A percentile compares a stretch with the other conserved stretches of the same genome.
Evolutionary conservation across 2,329 filamentous ascomycete species (phyloP).

Genomic region (Aspergillus brasiliensis): DNA sequence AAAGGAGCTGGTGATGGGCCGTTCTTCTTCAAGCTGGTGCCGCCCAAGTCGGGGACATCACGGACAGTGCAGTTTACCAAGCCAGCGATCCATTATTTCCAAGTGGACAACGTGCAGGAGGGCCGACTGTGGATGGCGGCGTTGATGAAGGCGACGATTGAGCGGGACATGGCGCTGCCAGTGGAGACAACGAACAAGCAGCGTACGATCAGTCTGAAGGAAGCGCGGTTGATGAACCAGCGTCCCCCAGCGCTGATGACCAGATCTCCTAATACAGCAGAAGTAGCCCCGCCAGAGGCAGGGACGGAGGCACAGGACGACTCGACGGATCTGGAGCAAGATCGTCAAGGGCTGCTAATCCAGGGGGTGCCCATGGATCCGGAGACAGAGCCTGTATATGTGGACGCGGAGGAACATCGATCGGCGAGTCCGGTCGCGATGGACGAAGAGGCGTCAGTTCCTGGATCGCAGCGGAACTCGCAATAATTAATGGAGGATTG

Average conservation of each 20-base stretch:
- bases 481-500: conserved; percentile 14
- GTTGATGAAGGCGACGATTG: conserved; percentile 97
- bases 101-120: conserved; percentile 84
- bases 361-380: conserved; percentile 36
- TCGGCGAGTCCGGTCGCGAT: conserved; percentile 28
- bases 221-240: conserved; percentile 84
- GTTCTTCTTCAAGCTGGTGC: conserved; percentile 98
- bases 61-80: conserved; percentile 97
- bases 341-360: conserved; percentile 37
- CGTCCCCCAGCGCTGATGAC: conserved; percentile 86
- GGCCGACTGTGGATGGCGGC: conserved; percentile 98
- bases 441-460: conserved; percentile 24
- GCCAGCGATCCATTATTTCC: conserved; percentile 96
- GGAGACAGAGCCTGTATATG: conserved; percentile 19
- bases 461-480: conserved; percentile 31
- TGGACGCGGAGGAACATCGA: conserved; percentile 12
- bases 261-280: conserved; percentile 30
- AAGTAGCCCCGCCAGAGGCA: conserved; percentile 28
- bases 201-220: conserved; percentile 89
- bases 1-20: conserved; percentile 62
- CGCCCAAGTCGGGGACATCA: conserved; percentile 81
- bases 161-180: conserved; percentile 75
- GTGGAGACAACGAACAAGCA: conserved; percentile 94
- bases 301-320: conserved; percentile 19
- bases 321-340: conserved; percentile 22